These are phyloP conservation scores for Chalaropsis thielavioides DNA, from an alignment of 2,329 filamentous ascomycete species.

Conservation along the genomic window DNA sequence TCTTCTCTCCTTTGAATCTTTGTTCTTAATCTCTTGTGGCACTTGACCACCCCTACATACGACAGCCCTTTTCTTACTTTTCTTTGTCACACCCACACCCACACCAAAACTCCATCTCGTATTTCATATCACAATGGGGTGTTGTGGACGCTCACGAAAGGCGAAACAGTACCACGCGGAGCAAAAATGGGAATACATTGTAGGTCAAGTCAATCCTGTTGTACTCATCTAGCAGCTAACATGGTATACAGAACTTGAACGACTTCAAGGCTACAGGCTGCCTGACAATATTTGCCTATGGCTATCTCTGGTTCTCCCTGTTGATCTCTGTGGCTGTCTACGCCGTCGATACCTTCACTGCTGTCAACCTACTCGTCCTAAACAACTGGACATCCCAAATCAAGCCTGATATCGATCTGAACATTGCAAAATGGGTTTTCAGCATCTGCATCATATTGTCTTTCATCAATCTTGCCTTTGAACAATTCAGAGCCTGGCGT, in stretches of 20 bases:
- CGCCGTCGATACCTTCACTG: conserved; percentile 81
- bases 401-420: conserved; percentile 59
- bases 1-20: background rate
- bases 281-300: conserved; percentile 64
- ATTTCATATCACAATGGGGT: conserved; percentile 39
- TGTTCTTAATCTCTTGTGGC: background rate
- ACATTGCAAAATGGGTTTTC: conserved; percentile 88
- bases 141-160: conserved; percentile 47
- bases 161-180: conserved; percentile 56
- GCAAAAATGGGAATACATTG: conserved; percentile 91
- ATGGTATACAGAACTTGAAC: conserved; percentile 28
- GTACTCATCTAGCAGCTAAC: conserved; percentile 20
- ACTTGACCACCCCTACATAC: background rate
- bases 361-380: conserved; percentile 78
- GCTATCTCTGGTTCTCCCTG: conserved; percentile 68
- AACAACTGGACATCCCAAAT: conserved; percentile 79
- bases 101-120: background rate
- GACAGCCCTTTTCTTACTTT: background rate
- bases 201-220: conserved; percentile 30
- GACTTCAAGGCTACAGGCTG: conserved; percentile 80
- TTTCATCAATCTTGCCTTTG: conserved; percentile 64
- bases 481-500: conserved; percentile 63
- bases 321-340: conserved; percentile 72
- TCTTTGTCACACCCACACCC: background rate
- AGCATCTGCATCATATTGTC: conserved; percentile 83